A percentile compares a stretch with the other conserved stretches of the same genome.
Conservation (phyloP, 768 basidiomycete species). For the Tricholoma matsutake region DNA sequence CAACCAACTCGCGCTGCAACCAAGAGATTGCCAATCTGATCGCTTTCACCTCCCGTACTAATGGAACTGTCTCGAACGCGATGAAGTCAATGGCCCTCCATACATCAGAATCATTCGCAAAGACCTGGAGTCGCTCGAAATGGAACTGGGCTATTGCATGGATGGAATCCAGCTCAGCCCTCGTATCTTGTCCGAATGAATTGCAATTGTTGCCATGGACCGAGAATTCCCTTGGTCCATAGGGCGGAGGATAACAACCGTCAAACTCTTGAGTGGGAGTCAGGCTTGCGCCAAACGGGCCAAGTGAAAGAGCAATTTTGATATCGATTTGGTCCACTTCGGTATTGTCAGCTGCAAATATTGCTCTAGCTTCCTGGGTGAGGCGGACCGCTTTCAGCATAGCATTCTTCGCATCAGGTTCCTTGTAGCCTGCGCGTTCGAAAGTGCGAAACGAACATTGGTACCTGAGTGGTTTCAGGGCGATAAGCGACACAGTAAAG, state of each 20-base stretch:
- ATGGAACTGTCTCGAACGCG: slow-evolving; percentile 78
- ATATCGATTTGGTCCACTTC: slow-evolving; percentile 20
- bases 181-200: slow-evolving; percentile 33
- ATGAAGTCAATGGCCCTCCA: slow-evolving; percentile 62
- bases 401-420: slow-evolving; percentile 37
- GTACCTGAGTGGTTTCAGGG: slow-evolving; percentile 43
- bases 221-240: slow-evolving; percentile 51
- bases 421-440: slow-evolving; percentile 45
- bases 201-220: slow-evolving; percentile 36
- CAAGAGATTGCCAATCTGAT: slow-evolving; percentile 56
- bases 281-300: slow-evolving; percentile 70
- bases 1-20: slow-evolving; percentile 26
- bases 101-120: slow-evolving; percentile 41
- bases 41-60: slow-evolving; percentile 60
- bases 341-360: slow-evolving; percentile 18
- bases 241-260: slow-evolving; percentile 75
- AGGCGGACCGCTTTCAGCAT: slow-evolving; percentile 55
- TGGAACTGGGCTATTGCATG: slow-evolving; percentile 61
- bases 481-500: neutral
- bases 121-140: slow-evolving; percentile 53
- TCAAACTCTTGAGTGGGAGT: slow-evolving; percentile 67
- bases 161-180: slow-evolving; percentile 38
- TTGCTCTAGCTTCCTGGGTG: slow-evolving; percentile 44
- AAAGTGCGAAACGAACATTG: slow-evolving; percentile 61
- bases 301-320: slow-evolving; percentile 65